A percentile compares a stretch with the other conserved stretches of the same genome.
Conservation (phyloP, 495 filamentous ascomycete species). For the Acidiella bohemica region DNA sequence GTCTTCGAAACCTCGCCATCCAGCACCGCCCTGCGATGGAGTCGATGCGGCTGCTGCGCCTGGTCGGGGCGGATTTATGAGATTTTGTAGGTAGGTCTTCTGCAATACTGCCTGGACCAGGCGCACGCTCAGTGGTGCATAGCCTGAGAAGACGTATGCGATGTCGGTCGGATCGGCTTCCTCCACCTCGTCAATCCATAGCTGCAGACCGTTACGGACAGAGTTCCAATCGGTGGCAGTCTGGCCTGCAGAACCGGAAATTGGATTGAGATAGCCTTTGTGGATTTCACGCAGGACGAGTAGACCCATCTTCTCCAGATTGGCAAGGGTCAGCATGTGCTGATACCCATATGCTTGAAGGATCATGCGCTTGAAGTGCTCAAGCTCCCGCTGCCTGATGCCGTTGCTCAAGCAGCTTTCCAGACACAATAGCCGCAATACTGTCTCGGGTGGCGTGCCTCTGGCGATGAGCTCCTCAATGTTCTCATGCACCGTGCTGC, state of each 20-base stretch:
- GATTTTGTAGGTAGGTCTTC: constrained; percentile 54
- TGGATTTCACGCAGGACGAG: constrained; percentile 42
- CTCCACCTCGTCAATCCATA: constrained; percentile 94
- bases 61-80: constrained; percentile 5
- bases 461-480: constrained; percentile 90
- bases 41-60: neutral
- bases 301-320: constrained; percentile 73
- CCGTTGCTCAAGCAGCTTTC: constrained; percentile 85
- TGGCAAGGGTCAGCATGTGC: constrained; percentile 77
- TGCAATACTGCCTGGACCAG: constrained; percentile 92
- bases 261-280: constrained; percentile 19
- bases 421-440: constrained; percentile 76
- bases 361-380: constrained; percentile 75
- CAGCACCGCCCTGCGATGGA: constrained; percentile 2
- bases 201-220: constrained; percentile 66
- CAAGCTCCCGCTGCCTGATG: constrained; percentile 72
- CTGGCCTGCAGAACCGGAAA: constrained; percentile 25
- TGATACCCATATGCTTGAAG: constrained; percentile 90
- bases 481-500: constrained; percentile 71
- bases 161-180: constrained; percentile 94
- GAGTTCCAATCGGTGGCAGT: constrained; percentile 82
- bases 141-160: constrained; percentile 93
- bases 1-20: constrained; percentile 21
- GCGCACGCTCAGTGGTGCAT: constrained; percentile 83
- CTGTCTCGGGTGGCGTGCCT: constrained; percentile 58